phyloP scores from a whole-genome alignment of 108 stramenopile species.

The Stephanodiscus triporus region DNA sequence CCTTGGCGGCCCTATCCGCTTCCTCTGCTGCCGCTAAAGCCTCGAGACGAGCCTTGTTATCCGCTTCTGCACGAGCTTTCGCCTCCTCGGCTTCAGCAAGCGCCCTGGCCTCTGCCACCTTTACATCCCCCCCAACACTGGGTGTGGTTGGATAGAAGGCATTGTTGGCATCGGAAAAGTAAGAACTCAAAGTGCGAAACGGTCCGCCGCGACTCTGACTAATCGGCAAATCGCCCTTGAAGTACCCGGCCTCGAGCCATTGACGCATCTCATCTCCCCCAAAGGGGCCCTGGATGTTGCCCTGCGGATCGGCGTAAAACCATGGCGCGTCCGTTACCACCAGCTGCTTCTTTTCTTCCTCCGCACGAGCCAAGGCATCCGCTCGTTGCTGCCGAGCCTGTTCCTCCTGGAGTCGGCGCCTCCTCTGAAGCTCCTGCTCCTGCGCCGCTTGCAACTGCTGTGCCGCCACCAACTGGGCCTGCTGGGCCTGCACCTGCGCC shows the following conservation, averaged over 20 bases:
- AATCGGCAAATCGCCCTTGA: slow-evolving; percentile 92
- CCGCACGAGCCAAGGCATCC: slow-evolving; percentile 29
- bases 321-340: slow-evolving; percentile 75
- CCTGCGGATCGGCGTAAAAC: slow-evolving; percentile 91
- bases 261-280: slow-evolving; percentile 94
- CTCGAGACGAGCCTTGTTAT: slow-evolving; percentile 25
- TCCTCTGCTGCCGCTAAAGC: slow-evolving; percentile 39
- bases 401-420: slow-evolving; percentile 56
- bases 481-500: slow-evolving; percentile 37
- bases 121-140: not conserved
- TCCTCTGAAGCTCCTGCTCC: slow-evolving; percentile 58
- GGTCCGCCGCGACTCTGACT: slow-evolving; percentile 77
- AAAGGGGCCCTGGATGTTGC: slow-evolving; percentile 96
- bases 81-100: slow-evolving; percentile 4
- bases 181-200: slow-evolving; percentile 66
- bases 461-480: slow-evolving; percentile 23
- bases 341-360: slow-evolving; percentile 22
- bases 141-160: slow-evolving; percentile 61
- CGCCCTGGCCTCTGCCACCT: slow-evolving; percentile 14
- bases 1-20: slow-evolving; percentile 29
- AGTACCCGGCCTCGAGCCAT: slow-evolving; percentile 98
- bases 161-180: slow-evolving; percentile 72
- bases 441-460: slow-evolving; percentile 55
- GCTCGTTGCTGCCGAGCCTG: slow-evolving; percentile 52
- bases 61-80: slow-evolving; percentile 17